Conservation (phyloP, 345 rosid species). For the Gossypium mustelinum region DNA sequence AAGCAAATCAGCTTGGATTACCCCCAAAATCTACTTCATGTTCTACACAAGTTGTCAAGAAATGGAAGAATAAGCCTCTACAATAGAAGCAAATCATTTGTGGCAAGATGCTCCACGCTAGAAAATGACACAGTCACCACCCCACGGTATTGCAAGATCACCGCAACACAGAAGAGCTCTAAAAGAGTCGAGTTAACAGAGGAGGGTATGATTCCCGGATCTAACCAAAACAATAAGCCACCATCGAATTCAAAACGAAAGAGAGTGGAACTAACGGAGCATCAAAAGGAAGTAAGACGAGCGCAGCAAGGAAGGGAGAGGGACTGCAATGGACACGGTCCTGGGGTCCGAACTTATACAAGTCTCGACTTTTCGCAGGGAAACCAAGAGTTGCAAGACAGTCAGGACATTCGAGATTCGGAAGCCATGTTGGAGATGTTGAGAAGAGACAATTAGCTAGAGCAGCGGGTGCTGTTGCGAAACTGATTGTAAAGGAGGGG, state of each 20-base stretch:
- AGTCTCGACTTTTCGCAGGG: slow-evolving; percentile 48
- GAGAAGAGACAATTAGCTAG: slow-evolving; percentile 9
- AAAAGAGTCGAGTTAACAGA: slow-evolving; percentile 37
- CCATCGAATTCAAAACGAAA: slow-evolving; percentile 27
- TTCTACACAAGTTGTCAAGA: slow-evolving; percentile 47
- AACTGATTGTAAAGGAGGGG: no score
- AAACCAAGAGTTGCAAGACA: slow-evolving; percentile 43
- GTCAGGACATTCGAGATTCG: slow-evolving; percentile 26
- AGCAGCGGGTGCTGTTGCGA: no score
- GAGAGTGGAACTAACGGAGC: slow-evolving; percentile 40
- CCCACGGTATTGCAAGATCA: slow-evolving; percentile 28
- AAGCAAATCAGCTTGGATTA: slow-evolving; percentile 36
- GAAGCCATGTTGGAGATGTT: slow-evolving; percentile 32
- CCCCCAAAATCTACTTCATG: slow-evolving; percentile 41
- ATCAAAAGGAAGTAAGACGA: slow-evolving; percentile 51
- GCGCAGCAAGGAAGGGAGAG: slow-evolving; percentile 47
- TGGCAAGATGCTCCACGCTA: slow-evolving; percentile 15
- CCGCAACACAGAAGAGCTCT: slow-evolving; percentile 32
- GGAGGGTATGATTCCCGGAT: neutral
- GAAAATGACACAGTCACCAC: slow-evolving; percentile 11
- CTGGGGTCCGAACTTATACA: slow-evolving; percentile 45
- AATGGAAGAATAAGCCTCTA: slow-evolving; percentile 37
- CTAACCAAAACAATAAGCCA: slow-evolving; percentile 8
- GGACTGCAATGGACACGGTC: slow-evolving; percentile 47
- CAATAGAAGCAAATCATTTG: slow-evolving; percentile 26